Evolutionary conservation across 1,284 basidiomycete species (phyloP), one percentile per base, ranked within the genome.

Genomic region (Earliella scabrosa): DNA sequence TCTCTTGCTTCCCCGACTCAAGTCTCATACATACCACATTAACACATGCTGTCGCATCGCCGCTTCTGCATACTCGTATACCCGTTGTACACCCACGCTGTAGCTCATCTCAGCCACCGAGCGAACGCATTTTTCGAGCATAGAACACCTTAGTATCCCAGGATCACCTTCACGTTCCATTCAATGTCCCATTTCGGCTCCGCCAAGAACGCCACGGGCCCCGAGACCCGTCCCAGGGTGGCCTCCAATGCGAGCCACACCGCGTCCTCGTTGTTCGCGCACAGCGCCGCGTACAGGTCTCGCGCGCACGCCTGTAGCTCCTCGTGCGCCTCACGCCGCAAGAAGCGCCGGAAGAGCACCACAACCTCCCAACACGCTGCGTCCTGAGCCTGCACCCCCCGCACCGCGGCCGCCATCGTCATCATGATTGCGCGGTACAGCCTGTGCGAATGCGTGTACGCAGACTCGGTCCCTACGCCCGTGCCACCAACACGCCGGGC

Each of bases 191-290:
- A 92, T 53, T 71, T 77, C 20, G 65, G 60, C 62, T 83, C 76
- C 56, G 66, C 68, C 68, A 92, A 68, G 63, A 88, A 90, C 20
- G 66, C 58, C 59, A 83, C 74, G 18, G 75, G 68, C 21, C 73
- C 69, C 39, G 73, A 68, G 26, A 76, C 63, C 24, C 70, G 69
- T 2, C 79, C 81, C 47, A 76, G 68, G 0, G 88, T 91, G 9
- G 82, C 83, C 26, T 70, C 73, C 50, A 97, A 73, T 8, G 80
- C 86, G 35, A 95, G 69, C 94, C 94, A 97, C 4, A 95, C 86
- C 1, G 85, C 82, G 72, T 97, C 95, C 38, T 79, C 80, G 64
- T 96, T 92, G 16, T 82, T 77, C 58, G 66, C 70, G 23, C 74
- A 78, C 35, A 93, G 76, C 18, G 82, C 82, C 3, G 68, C 58